A percentile compares a stretch with the other conserved stretches of the same genome.
phyloP scores from a whole-genome alignment of 2,329 filamentous ascomycete genomes.

The Fusarium aywerte region DNA sequence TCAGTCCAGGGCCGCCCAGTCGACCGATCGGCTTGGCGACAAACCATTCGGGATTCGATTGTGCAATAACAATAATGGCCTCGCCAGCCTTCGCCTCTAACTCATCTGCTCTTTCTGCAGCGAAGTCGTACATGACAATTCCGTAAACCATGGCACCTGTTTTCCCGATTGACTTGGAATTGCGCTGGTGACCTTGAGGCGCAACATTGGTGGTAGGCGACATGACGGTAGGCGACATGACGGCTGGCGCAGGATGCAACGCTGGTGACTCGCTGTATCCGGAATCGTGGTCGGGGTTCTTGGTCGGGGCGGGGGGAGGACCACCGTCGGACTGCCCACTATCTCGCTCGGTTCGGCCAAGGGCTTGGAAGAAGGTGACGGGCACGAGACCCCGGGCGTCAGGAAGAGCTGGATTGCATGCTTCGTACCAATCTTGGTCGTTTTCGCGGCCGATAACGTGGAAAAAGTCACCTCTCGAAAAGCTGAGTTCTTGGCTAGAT shows the following conservation, averaged over 20 bases:
- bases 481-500: constrained; percentile 82
- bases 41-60: constrained; percentile 99
- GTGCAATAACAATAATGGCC: constrained; percentile 97
- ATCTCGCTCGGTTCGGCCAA: constrained; percentile 92
- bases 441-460: constrained; percentile 97
- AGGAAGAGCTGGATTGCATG: constrained; percentile 91
- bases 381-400: constrained; percentile 91
- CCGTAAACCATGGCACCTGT: constrained; percentile 92
- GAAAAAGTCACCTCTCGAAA: constrained; percentile 96
- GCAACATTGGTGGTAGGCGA: constrained; percentile 17
- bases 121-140: constrained; percentile 96
- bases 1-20: constrained; percentile 92
- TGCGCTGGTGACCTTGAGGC: constrained; percentile 56
- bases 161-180: constrained; percentile 63
- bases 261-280: constrained; percentile 70
- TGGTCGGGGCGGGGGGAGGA: constrained; percentile 59
- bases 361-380: constrained; percentile 90
- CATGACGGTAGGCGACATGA: constrained; percentile 32
- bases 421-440: constrained; percentile 97
- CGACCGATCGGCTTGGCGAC: constrained; percentile 98
- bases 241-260: constrained; percentile 40
- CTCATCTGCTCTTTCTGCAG: constrained; percentile 94
- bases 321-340: constrained; percentile 76
- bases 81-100: constrained; percentile 94
- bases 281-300: constrained; percentile 84